Base-by-base conservation (phyloP, 2,329 filamentous ascomycete genomes). In the Mycosphaerella sp. region DNA sequence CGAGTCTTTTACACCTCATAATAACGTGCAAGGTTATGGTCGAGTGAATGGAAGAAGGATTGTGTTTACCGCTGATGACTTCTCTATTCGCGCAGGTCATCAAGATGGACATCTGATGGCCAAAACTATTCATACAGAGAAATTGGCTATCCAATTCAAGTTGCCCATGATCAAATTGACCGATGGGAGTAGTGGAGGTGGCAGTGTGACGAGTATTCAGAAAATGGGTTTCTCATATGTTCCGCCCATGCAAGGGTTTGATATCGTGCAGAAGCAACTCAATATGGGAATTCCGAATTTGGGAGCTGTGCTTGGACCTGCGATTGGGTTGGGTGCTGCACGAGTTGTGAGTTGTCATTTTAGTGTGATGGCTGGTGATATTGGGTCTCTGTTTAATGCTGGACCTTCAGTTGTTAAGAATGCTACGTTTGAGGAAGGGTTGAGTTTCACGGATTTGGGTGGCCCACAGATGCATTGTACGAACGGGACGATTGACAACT, bases 401-500 rank as follows among this genome's bases (percentile, higher is more conserved):
- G 81, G 81, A 0, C 80, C 81, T 0, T 77, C 78, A 53, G 80
- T 84, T 0, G 81, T 84, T 14, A 77, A 79, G 43, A 69, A 61
- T 44, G 81, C 81, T 1, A 85, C 81, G 0, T 84, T 83, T 56
- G 81, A 84, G 62, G 81, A 84, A 67, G 80, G 75, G 0, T 64
- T 84, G 2, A 75, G 71, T 3, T 77, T 82, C 42, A 74, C 73
- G 10, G 79, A 83, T 55, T 70, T 84, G 0, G 81, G 81, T 2
- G 81, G 81, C 0, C 79, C 81, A 0, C 68, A 67, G 16, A 76
- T 84, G 64, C 81, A 85, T 60, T 82, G 79, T 58, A 79, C 77
- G 1, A 85, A 85, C 52, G 81, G 81, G 0, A 85, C 81, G 0
- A 82, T 84, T 43, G 81, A 85, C 54, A 85, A 84, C 47, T 69